Evolutionary conservation across 2,329 filamentous ascomycete species (phyloP), one percentile per base, ranked within the genome.

Genomic region (Scedosporium boydii): DNA sequence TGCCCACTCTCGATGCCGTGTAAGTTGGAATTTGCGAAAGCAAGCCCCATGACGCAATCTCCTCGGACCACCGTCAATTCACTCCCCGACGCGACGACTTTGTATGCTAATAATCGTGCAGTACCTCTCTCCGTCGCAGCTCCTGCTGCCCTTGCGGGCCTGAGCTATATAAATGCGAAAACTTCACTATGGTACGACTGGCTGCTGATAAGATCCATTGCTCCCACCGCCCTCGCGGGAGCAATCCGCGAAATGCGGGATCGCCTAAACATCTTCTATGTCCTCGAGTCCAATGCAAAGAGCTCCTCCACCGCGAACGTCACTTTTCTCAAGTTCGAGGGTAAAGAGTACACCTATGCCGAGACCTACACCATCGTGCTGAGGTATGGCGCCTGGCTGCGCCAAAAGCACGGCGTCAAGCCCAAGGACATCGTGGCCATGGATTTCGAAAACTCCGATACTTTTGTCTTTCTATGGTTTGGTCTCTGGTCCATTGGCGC

Each of bases 121-220:
- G 60, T 62, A 18, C 60, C 60, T 18, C 60, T 62, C 55, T 51
- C 77, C 23, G 65, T 85, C 58, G 78, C 84, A 6, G 76, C 81
- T 29, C 85, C 88, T 18, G 87, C 87, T 16, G 81, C 84, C 55
- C 80, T 82, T 34, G 88, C 89, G 4, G 81, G 82, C 3, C 76
- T 88, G n/a, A 88, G 90, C 38, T 96, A 96, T 72, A 73, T 93
- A 67, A 91, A 95, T 70, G 91, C 89, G 51, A 86, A 83, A 71
- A 82, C 81, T 63, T 80, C 82, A 6, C 68, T 93, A 55, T 86
- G 79, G 71, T 86, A 90, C 70, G 91, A 96, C 73, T 72, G 78
- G 53, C 71, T 75, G 6, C 72, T 92, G 16, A 69, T 93, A n/a
- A 78, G 76, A 41, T 80, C 80, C 60, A 73, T 84, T 46, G 44